Percentiles rank a stretch among this genome's conserved stretches.
phyloP scores from a whole-genome alignment of 1,284 basidiomycete genomes.

The Leccinum angustisporum region DNA sequence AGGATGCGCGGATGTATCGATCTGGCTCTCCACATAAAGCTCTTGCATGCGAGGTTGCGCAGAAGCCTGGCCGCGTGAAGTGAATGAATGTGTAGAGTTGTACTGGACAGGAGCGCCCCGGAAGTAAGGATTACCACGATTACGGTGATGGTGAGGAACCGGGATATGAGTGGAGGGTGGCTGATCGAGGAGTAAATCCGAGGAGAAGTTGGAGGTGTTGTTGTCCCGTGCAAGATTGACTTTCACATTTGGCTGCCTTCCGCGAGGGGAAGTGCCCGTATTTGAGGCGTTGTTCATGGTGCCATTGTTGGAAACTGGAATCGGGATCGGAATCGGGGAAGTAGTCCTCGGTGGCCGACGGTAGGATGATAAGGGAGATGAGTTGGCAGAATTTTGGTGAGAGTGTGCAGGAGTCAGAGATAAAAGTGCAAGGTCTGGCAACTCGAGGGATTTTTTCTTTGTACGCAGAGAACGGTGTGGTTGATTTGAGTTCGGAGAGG shows the following conservation, averaged over 20 bases:
- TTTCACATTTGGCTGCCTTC: constrained; percentile 35
- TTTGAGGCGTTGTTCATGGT: constrained; percentile 36
- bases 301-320: constrained; percentile 36
- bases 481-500: constrained; percentile 37
- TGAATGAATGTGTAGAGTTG: constrained; percentile 40
- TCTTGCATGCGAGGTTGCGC: constrained; percentile 37
- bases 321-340: constrained; percentile 49
- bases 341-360: constrained; percentile 46
- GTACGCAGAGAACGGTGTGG: constrained; percentile 54
- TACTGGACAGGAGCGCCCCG: constrained; percentile 35
- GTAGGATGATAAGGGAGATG: constrained; percentile 42
- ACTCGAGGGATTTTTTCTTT: constrained; percentile 74
- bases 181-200: constrained; percentile 40
- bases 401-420: constrained; percentile 49
- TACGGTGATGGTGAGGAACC: constrained; percentile 34
- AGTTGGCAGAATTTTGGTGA: constrained; percentile 36
- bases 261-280: constrained; percentile 36
- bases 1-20: constrained; percentile 20
- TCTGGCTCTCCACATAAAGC: constrained; percentile 34
- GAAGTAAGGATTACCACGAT: constrained; percentile 33
- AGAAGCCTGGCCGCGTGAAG: constrained; percentile 30
- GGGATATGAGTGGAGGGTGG: constrained; percentile 47
- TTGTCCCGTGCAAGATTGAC: constrained; percentile 26
- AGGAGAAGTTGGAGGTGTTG: constrained; percentile 34
- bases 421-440: constrained; percentile 71